phyloP scores from a whole-genome alignment of 768 basidiomycete species.

The Amanita rimosa region DNA sequence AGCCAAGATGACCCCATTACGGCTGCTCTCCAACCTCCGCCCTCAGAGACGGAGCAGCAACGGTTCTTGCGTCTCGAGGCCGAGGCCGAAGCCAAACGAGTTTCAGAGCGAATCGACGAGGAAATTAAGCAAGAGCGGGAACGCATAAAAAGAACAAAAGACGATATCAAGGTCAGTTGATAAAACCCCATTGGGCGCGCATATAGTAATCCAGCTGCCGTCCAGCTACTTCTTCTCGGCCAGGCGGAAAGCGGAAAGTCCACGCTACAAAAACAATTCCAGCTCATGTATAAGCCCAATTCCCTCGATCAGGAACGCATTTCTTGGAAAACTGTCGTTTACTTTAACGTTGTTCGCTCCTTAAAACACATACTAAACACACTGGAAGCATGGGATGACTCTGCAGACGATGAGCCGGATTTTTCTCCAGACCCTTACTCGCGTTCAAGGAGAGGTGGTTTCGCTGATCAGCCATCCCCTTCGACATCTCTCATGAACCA shows the following conservation, averaged over 20 bases:
- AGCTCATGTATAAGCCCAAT: constrained; percentile 70
- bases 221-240: constrained; percentile 60
- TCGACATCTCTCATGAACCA: constrained; percentile 25
- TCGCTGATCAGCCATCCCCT: constrained; percentile 27
- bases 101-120: constrained; percentile 78
- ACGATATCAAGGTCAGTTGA: constrained; percentile 58
- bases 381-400: constrained; percentile 52
- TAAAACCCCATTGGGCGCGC: constrained; percentile 14
- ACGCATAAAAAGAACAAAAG: constrained; percentile 47
- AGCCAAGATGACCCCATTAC: constrained; percentile 71
- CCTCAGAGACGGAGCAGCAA: constrained; percentile 54
- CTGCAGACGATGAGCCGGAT: constrained; percentile 36
- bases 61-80: constrained; percentile 45
- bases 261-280: constrained; percentile 70
- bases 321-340: constrained; percentile 67
- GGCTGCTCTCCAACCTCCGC: constrained; percentile 51
- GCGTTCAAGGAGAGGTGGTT: constrained; percentile 19
- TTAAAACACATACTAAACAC: constrained; percentile 58
- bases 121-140: constrained; percentile 63
- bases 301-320: constrained; percentile 58
- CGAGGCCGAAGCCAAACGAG: constrained; percentile 65
- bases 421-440: constrained; percentile 18
- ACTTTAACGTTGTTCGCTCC: constrained; percentile 66
- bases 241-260: constrained; percentile 76
- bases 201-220: constrained; percentile 22